A percentile compares a stretch with the other conserved stretches of the same genome.
Conservation (phyloP, 495 filamentous ascomycete genomes). For the Talaromyces liani region DNA sequence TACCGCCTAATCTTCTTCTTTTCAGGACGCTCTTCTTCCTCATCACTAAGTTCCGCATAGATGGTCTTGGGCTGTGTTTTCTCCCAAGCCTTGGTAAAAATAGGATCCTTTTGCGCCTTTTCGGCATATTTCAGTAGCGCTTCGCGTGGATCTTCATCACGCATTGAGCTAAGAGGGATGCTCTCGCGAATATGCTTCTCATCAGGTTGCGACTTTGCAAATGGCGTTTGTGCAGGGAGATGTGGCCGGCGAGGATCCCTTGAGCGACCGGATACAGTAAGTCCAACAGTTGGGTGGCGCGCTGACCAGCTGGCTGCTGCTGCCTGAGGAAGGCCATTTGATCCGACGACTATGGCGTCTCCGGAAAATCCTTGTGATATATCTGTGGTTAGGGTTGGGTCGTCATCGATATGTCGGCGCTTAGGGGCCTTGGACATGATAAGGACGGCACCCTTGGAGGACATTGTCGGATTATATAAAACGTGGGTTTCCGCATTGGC, state of each 20-base stretch:
- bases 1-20: slow-evolving; percentile 56
- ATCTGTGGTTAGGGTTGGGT: slow-evolving; percentile 77
- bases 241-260: slow-evolving; percentile 76
- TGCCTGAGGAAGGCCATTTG: slow-evolving; percentile 37
- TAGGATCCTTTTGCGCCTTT: slow-evolving; percentile 83
- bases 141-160: slow-evolving; percentile 94
- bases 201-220: slow-evolving; percentile 85
- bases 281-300: slow-evolving; percentile 62
- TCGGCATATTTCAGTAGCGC: slow-evolving; percentile 93
- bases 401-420: slow-evolving; percentile 88
- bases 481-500: slow-evolving; percentile 83
- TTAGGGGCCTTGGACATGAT: slow-evolving; percentile 93
- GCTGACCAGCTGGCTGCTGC: slow-evolving; percentile 46
- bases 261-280: slow-evolving; percentile 72
- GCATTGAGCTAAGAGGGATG: slow-evolving; percentile 87
- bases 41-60: slow-evolving; percentile 88
- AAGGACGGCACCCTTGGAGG: slow-evolving; percentile 70
- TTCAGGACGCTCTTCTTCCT: slow-evolving; percentile 63
- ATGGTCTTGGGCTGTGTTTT: slow-evolving; percentile 88
- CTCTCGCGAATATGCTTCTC: slow-evolving; percentile 79
- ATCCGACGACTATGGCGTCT: slow-evolving; percentile 65
- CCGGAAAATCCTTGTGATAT: slow-evolving; percentile 68
- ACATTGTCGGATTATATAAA: slow-evolving; percentile 81
- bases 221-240: slow-evolving; percentile 78
- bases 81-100: slow-evolving; percentile 91